These are phyloP conservation scores for Phytopythium cucurbitacearum DNA, from an alignment of 352 stramenopile species.

Conservation along the genomic window DNA sequence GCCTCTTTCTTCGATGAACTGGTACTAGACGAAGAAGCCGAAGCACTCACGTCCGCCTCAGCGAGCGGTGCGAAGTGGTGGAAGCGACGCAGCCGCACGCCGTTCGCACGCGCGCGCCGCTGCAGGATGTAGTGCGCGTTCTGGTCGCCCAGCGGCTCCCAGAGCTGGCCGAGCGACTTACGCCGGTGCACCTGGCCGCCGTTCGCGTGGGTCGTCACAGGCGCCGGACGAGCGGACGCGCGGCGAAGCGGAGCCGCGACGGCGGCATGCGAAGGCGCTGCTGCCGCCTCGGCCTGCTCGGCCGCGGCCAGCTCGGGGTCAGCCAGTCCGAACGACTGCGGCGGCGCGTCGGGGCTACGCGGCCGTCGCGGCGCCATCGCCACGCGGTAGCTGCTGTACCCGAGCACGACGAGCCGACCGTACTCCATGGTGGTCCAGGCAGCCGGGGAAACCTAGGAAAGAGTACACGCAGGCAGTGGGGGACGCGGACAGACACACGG, in stretches of 20 bases:
- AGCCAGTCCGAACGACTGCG: constrained; percentile 33
- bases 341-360: constrained; percentile 9
- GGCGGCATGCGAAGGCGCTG: constrained; percentile 8
- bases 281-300: not conserved
- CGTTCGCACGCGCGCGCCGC: constrained; percentile 43
- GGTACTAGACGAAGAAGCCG: not conserved
- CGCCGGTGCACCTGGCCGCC: constrained; percentile 12
- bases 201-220: not conserved
- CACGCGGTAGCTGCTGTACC: constrained; percentile 83
- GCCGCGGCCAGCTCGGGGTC: constrained; percentile 7
- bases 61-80: constrained; percentile 41
- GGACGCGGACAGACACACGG: too few species aligned
- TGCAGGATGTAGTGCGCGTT: constrained; percentile 63
- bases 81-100: constrained; percentile 45
- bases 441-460: too few species aligned
- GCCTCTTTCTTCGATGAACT: not conserved
- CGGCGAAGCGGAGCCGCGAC: constrained; percentile 1
- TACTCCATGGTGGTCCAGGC: constrained; percentile 48
- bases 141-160: constrained; percentile 69
- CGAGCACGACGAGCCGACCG: constrained; percentile 75
- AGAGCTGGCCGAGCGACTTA: constrained; percentile 53
- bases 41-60: constrained; percentile 1
- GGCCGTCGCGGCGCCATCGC: constrained; percentile 28
- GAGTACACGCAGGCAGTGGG: too few species aligned
- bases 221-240: constrained; percentile 1